These are phyloP conservation scores for Botrytis paeoniae DNA, from an alignment of 2,329 filamentous ascomycete species.

Conservation along the genomic window DNA sequence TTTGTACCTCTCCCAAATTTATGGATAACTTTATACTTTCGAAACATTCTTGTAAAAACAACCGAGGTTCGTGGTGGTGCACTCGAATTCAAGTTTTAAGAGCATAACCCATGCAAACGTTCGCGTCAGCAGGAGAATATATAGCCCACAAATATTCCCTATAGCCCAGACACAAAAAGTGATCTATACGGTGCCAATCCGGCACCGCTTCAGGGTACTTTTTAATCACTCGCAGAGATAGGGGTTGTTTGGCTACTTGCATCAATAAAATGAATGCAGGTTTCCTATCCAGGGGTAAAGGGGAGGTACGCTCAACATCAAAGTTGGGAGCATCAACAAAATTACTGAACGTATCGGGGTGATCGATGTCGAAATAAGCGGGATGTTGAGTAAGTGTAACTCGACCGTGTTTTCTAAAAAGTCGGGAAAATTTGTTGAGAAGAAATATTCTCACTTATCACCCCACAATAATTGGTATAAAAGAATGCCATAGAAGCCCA, in stretches of 20 bases:
- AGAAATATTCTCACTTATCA: not conserved
- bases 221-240: not conserved
- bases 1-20: too few species aligned
- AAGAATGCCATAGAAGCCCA: not conserved
- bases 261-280: not conserved
- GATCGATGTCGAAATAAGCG: not conserved
- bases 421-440: too few species aligned
- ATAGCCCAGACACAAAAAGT: not conserved
- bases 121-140: not conserved
- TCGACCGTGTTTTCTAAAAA: not conserved
- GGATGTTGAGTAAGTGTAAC: not conserved
- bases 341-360: not conserved
- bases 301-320: not conserved
- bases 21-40: not conserved
- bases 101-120: not conserved
- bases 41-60: not conserved
- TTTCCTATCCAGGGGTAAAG: not conserved
- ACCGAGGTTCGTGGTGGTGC: too few species aligned
- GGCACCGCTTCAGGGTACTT: not conserved
- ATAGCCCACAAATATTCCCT: not conserved
- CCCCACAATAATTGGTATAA: not conserved
- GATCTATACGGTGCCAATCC: slow-evolving; percentile 1
- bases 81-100: not conserved
- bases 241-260: not conserved
- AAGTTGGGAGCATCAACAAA: not conserved